phyloP scores from a whole-genome alignment of 352 stramenopile genomes.

The Phytophthora pisi region DNA sequence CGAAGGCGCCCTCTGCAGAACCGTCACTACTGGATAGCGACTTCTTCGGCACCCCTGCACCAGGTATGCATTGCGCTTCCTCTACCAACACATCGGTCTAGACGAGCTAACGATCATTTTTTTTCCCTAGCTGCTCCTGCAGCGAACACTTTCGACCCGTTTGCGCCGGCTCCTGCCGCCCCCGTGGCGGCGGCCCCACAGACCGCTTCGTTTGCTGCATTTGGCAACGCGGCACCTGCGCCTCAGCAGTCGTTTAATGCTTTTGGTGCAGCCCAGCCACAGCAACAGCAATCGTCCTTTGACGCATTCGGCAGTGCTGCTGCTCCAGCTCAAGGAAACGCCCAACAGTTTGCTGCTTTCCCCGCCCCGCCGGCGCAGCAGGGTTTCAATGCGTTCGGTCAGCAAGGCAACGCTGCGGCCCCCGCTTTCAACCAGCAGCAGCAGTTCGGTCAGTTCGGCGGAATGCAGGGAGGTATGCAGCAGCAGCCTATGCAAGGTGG shows the following conservation, averaged over 20 bases:
- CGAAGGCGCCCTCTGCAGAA: constrained; percentile 63
- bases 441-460: constrained; percentile 53
- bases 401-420: constrained; percentile 40
- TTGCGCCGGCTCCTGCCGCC: constrained; percentile 47
- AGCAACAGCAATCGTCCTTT: constrained; percentile 54
- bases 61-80: constrained; percentile 31
- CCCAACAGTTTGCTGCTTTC: constrained; percentile 54
- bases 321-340: constrained; percentile 33
- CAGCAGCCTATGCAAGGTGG: constrained; percentile 47
- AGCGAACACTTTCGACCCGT: constrained; percentile 72
- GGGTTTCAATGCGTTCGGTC: constrained; percentile 55
- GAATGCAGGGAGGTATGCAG: constrained; percentile 48
- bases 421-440: constrained; percentile 60
- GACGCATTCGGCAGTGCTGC: constrained; percentile 60
- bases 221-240: constrained; percentile 37
- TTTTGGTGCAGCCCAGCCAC: constrained; percentile 49
- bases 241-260: constrained; percentile 65
- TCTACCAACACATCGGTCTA: background rate
- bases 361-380: constrained; percentile 42
- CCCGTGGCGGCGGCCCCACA: constrained; percentile 25
- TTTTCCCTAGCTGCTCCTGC: constrained; percentile 26
- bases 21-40: constrained; percentile 80
- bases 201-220: constrained; percentile 45
- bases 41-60: constrained; percentile 63
- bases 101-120: constrained; percentile 2